phyloP scores from a whole-genome alignment of 768 basidiomycete species.

The Lentinus tigrinus region DNA sequence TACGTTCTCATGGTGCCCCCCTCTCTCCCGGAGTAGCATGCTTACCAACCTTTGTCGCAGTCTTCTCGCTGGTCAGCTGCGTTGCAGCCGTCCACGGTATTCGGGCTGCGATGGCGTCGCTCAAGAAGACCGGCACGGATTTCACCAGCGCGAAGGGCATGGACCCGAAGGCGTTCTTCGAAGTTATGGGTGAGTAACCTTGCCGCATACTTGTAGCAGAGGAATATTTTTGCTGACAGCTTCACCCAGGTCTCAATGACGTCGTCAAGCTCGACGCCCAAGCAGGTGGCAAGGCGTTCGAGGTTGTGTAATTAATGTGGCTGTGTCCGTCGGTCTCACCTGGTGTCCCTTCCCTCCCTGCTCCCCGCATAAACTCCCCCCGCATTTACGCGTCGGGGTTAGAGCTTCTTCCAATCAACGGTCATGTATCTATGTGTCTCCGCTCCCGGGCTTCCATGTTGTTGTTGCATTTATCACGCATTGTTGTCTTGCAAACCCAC shows the following conservation, averaged over 20 bases:
- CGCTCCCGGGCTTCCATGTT: too few relatives aligned
- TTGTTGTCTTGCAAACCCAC: too few relatives aligned
- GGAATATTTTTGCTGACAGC: not conserved
- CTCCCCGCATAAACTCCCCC: not conserved
- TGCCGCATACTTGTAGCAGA: not conserved
- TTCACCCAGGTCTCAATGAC: conserved; percentile 46
- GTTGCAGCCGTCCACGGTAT: conserved; percentile 78
- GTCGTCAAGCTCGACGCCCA: conserved; percentile 52
- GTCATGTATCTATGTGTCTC: too few relatives aligned
- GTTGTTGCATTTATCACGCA: too few relatives aligned
- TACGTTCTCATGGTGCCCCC: conserved; percentile 32
- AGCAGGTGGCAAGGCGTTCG: conserved; percentile 61
- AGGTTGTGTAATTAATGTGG: conserved; percentile 38
- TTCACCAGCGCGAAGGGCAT: conserved; percentile 57
- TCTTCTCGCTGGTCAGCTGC: conserved; percentile 75
- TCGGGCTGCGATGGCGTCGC: conserved; percentile 70
- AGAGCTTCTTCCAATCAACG: too few relatives aligned
- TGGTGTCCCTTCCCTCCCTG: not conserved
- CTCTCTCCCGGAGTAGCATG: not conserved
- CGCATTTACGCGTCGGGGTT: not conserved
- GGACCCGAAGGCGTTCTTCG: conserved; percentile 78
- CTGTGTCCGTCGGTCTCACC: not conserved
- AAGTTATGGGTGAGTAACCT: conserved; percentile 62
- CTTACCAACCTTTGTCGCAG: conserved; percentile 36
- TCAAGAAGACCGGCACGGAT: conserved; percentile 79